Conservation (phyloP, 2,329 filamentous ascomycete species). For the Plenodomus tracheiphilus region DNA sequence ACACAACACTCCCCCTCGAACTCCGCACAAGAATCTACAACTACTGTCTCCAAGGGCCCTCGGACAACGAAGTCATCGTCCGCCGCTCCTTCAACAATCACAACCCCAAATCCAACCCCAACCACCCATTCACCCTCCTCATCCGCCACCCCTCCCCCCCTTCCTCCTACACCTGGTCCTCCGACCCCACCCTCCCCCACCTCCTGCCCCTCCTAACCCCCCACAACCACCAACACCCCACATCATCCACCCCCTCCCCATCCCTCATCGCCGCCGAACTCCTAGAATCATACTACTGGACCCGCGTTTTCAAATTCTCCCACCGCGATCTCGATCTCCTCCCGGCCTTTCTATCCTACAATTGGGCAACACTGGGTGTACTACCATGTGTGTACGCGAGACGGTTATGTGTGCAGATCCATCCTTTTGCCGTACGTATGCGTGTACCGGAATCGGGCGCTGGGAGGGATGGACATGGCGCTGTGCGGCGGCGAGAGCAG, state of each 20-base stretch:
- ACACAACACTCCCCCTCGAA: constrained; percentile 20
- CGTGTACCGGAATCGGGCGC: no score
- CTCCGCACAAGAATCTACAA: constrained; percentile 23
- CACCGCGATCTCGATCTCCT: constrained; percentile 19
- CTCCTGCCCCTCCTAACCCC: no score
- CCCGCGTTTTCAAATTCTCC: constrained; percentile 21
- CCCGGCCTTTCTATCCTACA: constrained; percentile 11
- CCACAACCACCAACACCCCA: no score
- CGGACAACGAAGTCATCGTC: constrained; percentile 26
- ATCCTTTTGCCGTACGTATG: constrained; percentile 14
- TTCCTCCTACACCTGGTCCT: constrained; percentile 21
- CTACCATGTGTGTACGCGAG: constrained; percentile 16
- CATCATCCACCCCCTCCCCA: constrained; percentile 15
- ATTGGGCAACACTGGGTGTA: no score
- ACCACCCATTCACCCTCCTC: constrained; percentile 11
- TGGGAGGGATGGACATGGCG: no score
- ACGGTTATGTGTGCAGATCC: constrained; percentile 15
- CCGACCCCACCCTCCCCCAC: constrained; percentile 22
- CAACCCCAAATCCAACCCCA: no score
- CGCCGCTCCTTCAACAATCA: constrained; percentile 4
- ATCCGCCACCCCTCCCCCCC: constrained; percentile 14
- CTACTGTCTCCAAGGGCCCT: constrained; percentile 18
- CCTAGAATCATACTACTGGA: constrained; percentile 23
- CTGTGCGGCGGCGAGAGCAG: no score
- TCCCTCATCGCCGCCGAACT: constrained; percentile 6